Percentiles rank a stretch among this genome's conserved stretches.
phyloP scores from a whole-genome alignment of 441 rosid genomes.

The Croton laevigatus region DNA sequence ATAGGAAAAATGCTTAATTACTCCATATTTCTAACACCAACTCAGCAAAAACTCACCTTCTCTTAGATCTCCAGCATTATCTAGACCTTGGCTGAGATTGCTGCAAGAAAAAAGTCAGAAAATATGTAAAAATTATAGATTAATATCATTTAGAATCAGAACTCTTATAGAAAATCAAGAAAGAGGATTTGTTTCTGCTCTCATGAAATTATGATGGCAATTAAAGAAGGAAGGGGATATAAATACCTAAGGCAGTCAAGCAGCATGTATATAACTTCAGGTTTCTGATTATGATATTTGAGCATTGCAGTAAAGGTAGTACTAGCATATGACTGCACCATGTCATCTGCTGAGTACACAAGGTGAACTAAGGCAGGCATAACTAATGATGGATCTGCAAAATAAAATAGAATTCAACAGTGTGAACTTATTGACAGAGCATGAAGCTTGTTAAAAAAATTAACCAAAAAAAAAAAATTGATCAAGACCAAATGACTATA shows the following conservation, averaged over 20 bases:
- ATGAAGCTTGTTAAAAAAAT: slow-evolving; percentile 8
- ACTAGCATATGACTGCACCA: slow-evolving; percentile 42
- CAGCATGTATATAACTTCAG: slow-evolving; percentile 63
- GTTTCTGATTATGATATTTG: slow-evolving; percentile 53
- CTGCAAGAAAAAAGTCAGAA: slow-evolving; percentile 35
- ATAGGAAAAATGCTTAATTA: neutral
- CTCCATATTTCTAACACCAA: slow-evolving; percentile 16
- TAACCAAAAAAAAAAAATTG: slow-evolving; percentile 8
- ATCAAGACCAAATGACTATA: neutral
- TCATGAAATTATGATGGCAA: neutral
- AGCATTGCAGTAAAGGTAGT: slow-evolving; percentile 61
- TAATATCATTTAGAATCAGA: slow-evolving; percentile 14
- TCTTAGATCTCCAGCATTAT: slow-evolving; percentile 27
- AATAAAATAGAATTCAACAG: slow-evolving; percentile 21
- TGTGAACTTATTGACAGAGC: slow-evolving; percentile 12
- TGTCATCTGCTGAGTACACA: slow-evolving; percentile 50
- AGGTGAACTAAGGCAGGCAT: slow-evolving; percentile 61
- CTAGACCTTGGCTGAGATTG: slow-evolving; percentile 45
- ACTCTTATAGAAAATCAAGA: slow-evolving; percentile 3
- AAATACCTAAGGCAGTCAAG: slow-evolving; percentile 80
- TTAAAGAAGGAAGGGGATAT: slow-evolving; percentile 7
- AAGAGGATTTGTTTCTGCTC: slow-evolving; percentile 1
- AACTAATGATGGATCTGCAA: slow-evolving; percentile 68
- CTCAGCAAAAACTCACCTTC: slow-evolving; percentile 41
- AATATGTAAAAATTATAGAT: slow-evolving; percentile 7